Base-by-base conservation (phyloP, 169 alveolate species). In the Cytauxzoon felis region DNA sequence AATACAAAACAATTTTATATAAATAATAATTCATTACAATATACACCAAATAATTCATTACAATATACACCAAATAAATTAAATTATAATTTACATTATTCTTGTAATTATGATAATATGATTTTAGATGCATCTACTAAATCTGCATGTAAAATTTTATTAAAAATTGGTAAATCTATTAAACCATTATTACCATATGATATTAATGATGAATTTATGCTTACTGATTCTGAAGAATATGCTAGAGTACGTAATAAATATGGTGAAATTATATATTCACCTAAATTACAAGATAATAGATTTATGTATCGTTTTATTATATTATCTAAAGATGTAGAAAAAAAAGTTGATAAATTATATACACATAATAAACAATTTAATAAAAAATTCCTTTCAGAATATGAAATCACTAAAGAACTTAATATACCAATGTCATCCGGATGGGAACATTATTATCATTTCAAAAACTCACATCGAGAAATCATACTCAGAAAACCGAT, bases 351-450 rank as follows among this genome's bases (percentile, higher is more conserved):
- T 27, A 57, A 60, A 33, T 27, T 76, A n/a, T 26, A 61, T 34
- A 9, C 16, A 7, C n/a, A 21, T 18, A 8, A 38, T 9, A 41
- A 45, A 27, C 19, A 26, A 2, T 24, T 67, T n/a, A 76, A 61
- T 32, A 76, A 66, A 51, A 65, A 81, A 23, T 67, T n/a, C 45
- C 78, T 76, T 16, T 48, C 67, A n/a, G 80, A 76, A 56, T 51
- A 11, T 23, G 81, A 76, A 62, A 66, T 76, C 36, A 52, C 67
- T 18, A 19, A 58, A 13, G 56, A 65, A 27, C 68, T 76, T 5
- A 81, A 81, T 16, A 76, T 76, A 3, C 80, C 54, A 18, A 76
- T 76, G 86, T 76, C 86, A 8, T 50, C 68, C 18, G 86, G 86
- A 4, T 76, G 86, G 86, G 64, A 67, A 67, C 86, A 76, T 76